phyloP scores from a whole-genome alignment of 495 filamentous ascomycete species.

The Xylaria grammica region DNA sequence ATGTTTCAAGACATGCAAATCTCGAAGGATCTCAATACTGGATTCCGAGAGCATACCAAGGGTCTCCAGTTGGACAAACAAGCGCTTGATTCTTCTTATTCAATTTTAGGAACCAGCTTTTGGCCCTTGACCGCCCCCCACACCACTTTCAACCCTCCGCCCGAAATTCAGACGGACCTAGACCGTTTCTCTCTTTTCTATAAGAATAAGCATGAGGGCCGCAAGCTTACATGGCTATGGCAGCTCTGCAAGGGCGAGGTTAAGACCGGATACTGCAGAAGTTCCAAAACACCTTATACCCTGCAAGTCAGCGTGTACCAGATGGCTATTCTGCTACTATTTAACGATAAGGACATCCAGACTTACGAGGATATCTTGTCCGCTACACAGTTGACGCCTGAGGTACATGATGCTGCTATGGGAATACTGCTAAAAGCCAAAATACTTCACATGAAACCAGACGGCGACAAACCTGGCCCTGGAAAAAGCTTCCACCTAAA shows the following conservation, averaged over 20 bases:
- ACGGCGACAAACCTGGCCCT: slow-evolving; percentile 71
- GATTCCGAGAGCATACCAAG: slow-evolving; percentile 66
- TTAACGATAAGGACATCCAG: slow-evolving; percentile 88
- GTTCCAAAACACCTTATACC: slow-evolving; percentile 88
- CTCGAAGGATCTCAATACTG: slow-evolving; percentile 91
- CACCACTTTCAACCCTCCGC: slow-evolving; percentile 84
- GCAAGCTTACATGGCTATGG: slow-evolving; percentile 98
- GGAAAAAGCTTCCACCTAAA: slow-evolving; percentile 82
- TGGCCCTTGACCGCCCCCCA: slow-evolving; percentile 89
- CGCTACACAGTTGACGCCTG: slow-evolving; percentile 75
- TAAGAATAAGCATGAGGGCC: slow-evolving; percentile 91
- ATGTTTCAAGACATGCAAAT: slow-evolving; percentile 99
- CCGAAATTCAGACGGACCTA: slow-evolving; percentile 82
- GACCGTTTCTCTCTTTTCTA: slow-evolving; percentile 92
- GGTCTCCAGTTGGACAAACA: slow-evolving; percentile 54
- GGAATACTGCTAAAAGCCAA: slow-evolving; percentile 88
- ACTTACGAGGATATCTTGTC: slow-evolving; percentile 85
- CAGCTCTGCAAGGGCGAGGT: slow-evolving; percentile 97
- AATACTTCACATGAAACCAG: slow-evolving; percentile 72
- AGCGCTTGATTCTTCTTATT: slow-evolving; percentile 77
- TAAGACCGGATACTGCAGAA: slow-evolving; percentile 89
- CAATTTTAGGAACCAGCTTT: slow-evolving; percentile 94
- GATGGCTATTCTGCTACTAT: slow-evolving; percentile 95
- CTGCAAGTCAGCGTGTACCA: slow-evolving; percentile 97
- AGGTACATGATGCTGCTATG: slow-evolving; percentile 84